Evolutionary conservation across 129 eudicot species (phyloP).

Genomic region (Helichrysum umbraculigerum): DNA sequence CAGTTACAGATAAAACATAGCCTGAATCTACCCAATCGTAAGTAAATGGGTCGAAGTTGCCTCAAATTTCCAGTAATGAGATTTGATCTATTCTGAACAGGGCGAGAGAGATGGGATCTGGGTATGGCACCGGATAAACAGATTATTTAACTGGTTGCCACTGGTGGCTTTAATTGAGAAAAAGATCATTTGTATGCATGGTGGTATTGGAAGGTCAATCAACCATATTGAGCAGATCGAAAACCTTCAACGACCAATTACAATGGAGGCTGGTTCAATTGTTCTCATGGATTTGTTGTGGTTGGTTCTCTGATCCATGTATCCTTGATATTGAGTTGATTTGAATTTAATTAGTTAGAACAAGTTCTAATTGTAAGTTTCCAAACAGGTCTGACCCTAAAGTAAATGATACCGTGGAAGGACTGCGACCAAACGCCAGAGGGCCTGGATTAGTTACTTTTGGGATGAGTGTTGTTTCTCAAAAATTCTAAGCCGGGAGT

Average conservation of each 20-base stretch:
- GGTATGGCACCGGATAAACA: conserved; percentile 97
- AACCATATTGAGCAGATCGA: conserved; percentile 94
- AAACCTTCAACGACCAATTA: conserved; percentile 88
- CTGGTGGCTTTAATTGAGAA: conserved; percentile 96
- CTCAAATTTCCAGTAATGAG: conserved; percentile 16
- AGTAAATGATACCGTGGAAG: conserved; percentile 96
- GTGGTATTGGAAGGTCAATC: conserved; percentile 97
- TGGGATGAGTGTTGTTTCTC: conserved; percentile 70
- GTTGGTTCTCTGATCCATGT: conserved; percentile 43
- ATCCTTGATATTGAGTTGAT: too few relatives aligned
- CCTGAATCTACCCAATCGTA: not conserved
- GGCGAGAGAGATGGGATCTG: conserved; percentile 99
- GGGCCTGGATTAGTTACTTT: conserved; percentile 99
- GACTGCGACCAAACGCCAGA: conserved; percentile 97
- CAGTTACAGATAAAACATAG: not conserved
- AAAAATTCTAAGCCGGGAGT: not conserved
- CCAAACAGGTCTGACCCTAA: conserved; percentile 99
- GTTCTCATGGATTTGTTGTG: conserved; percentile 96
- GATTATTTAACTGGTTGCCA: conserved; percentile 96
- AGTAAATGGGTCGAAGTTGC: too few relatives aligned
- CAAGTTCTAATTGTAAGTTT: too few relatives aligned
- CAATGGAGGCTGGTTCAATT: conserved; percentile 98
- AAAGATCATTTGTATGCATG: conserved; percentile 96
- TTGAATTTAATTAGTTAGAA: too few relatives aligned
- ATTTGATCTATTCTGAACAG: conserved; percentile 38